phyloP scores from a whole-genome alignment of 1,139 yeast genomes.

The Scheffersomyces cryptocercus region DNA sequence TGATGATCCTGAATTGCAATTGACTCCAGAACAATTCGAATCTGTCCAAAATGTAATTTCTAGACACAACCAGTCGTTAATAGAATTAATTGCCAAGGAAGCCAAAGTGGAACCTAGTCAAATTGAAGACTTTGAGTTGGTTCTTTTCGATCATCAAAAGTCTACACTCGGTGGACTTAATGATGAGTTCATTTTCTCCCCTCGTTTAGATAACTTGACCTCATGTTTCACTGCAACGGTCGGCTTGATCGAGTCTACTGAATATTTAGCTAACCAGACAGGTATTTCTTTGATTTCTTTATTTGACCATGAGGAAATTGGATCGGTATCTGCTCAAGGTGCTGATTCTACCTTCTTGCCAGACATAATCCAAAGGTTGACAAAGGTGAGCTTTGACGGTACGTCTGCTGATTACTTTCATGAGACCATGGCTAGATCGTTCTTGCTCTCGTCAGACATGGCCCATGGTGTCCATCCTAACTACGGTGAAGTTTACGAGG shows the following conservation, averaged over 20 bases:
- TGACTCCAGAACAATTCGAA: conserved; percentile 57
- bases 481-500: conserved; percentile 73
- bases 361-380: conserved; percentile 68
- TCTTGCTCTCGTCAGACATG: conserved; percentile 90
- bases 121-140: conserved; percentile 87
- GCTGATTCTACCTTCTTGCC: conserved; percentile 92
- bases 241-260: conserved; percentile 63
- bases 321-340: conserved; percentile 93
- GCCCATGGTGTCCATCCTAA: conserved; percentile 98
- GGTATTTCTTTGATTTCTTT: conserved; percentile 74
- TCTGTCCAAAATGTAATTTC: conserved; percentile 65
- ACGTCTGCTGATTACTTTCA: conserved; percentile 35
- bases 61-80: conserved; percentile 74
- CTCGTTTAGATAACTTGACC: conserved; percentile 89
- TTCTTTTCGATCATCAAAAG: conserved; percentile 83
- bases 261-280: conserved; percentile 40
- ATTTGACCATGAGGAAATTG: conserved; percentile 95
- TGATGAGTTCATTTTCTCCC: conserved; percentile 88
- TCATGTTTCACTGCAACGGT: conserved; percentile 80
- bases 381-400: conserved; percentile 37
- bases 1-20: conserved; percentile 44
- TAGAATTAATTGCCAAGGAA: conserved; percentile 69
- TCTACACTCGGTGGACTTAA: conserved; percentile 84
- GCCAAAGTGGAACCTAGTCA: conserved; percentile 47
- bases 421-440: conserved; percentile 77